Base-by-base conservation (phyloP, 306 rosid genomes). In the Quercus robur region DNA sequence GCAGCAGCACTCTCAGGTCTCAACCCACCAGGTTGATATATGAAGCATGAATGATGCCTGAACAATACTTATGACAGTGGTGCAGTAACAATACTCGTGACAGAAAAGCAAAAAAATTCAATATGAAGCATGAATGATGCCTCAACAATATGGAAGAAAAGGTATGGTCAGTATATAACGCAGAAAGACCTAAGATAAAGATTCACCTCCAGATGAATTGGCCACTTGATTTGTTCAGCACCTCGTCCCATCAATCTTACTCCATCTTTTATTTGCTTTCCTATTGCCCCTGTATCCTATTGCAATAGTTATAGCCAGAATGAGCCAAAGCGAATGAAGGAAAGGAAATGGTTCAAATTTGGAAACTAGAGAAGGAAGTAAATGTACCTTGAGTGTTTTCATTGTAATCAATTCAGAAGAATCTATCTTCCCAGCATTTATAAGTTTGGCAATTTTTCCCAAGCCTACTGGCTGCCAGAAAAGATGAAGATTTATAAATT, bases 211-310 rank as follows among this genome's bases (percentile, higher is more conserved):
- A 94, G 81, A 84, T 93, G 90, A 81, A 94, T 93, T 51, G 97
- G 97, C 99, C 99, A 94, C 80, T 88, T 80, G 80, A 93, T 87
- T 76, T 91, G 89, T 31, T 94, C 97, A 71, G 97, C 89, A 70
- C 99, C 97, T 35, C 99, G 99, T 15, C 97, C 97, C 99, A 94
- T 93, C 85, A 94, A 86, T 82, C 99, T 82, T 12, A 94, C 97
- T 77, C 97, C 99, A 80, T 91, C 97, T 84, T 93, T 71, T 57
- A 93, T 90, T 81, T 94, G 99, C 84, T 94, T 94, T 80, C 97
- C 97, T 59, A 94, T 88, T 62, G 91, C 97, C 77, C 91, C 87
- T 70, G 99, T 83, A 85, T 94, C 99, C 99, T 94, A 79, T 75
- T 79, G 82, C 72, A 78, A 80, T 28, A 80, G 28, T 75, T 38